phyloP scores from a whole-genome alignment of 192 early-diverging fungal species.

The Neocallimastix lanati region DNA sequence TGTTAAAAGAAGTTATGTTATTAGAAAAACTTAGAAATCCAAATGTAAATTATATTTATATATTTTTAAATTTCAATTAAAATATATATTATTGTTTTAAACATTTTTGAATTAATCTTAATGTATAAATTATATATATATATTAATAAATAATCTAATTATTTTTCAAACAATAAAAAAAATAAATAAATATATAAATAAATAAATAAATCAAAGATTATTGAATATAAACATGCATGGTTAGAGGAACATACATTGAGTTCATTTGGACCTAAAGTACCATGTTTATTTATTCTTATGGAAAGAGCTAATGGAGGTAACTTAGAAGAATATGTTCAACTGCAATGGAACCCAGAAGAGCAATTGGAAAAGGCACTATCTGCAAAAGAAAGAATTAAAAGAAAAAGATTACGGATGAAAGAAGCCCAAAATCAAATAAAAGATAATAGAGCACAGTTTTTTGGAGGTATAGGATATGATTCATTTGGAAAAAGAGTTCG shows the following conservation, averaged over 20 bases:
- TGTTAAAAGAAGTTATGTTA: slow-evolving; percentile 85
- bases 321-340: slow-evolving; percentile 75
- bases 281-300: slow-evolving; percentile 92
- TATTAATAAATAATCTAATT: too few species aligned
- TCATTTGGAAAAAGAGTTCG: slow-evolving; percentile 1
- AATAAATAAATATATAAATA: too few species aligned
- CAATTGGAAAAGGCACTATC: neutral
- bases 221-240: slow-evolving; percentile 89
- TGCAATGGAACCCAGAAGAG: slow-evolving; percentile 15
- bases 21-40: slow-evolving; percentile 76
- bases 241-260: slow-evolving; percentile 47
- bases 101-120: too few species aligned
- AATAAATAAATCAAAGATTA: too few species aligned
- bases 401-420: slow-evolving; percentile 8
- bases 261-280: slow-evolving; percentile 53
- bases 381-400: neutral
- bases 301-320: slow-evolving; percentile 77
- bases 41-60: slow-evolving; percentile 52
- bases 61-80: too few species aligned
- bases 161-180: too few species aligned
- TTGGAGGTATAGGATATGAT: slow-evolving; percentile 7
- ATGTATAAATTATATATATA: too few species aligned
- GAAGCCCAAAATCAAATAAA: neutral
- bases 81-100: too few species aligned
- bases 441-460: slow-evolving; percentile 1